These are phyloP conservation scores for Pestalotiopsis fici DNA, from an alignment of 2,329 filamentous ascomycete genomes.

Conservation along the genomic window DNA sequence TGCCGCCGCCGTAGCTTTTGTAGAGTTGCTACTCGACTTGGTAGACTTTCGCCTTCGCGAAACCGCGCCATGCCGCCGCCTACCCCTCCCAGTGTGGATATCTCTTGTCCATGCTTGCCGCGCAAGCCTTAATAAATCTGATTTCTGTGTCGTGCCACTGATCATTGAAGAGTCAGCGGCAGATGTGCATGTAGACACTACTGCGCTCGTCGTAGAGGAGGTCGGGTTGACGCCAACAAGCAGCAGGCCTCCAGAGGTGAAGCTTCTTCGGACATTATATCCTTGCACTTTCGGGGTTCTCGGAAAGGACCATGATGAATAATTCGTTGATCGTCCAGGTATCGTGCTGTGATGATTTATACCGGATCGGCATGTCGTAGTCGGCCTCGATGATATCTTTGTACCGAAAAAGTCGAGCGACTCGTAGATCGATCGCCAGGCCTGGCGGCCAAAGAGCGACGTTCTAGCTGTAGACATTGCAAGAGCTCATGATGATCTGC, in stretches of 20 bases:
- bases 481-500: slow-evolving; percentile 25
- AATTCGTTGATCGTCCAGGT: slow-evolving; percentile 21
- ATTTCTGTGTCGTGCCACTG: slow-evolving; percentile 25
- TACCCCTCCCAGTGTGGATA: slow-evolving; percentile 28
- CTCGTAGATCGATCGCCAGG: slow-evolving; percentile 29
- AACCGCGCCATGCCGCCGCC: slow-evolving; percentile 14
- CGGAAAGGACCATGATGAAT: slow-evolving; percentile 26
- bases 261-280: slow-evolving; percentile 47
- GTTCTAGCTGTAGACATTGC: slow-evolving; percentile 33
- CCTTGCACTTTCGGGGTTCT: slow-evolving; percentile 30
- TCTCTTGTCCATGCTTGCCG: slow-evolving; percentile 37
- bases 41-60: slow-evolving; percentile 30
- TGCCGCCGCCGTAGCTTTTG: slow-evolving; percentile 9
- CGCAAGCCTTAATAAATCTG: slow-evolving; percentile 35
- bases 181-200: slow-evolving; percentile 39
- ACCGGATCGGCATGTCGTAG: slow-evolving; percentile 16
- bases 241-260: slow-evolving; percentile 56
- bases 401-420: slow-evolving; percentile 25
- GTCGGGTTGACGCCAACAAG: slow-evolving; percentile 47
- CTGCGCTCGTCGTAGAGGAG: slow-evolving; percentile 36
- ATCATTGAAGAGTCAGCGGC: slow-evolving; percentile 36
- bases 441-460: slow-evolving; percentile 28
- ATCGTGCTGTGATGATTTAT: slow-evolving; percentile 19
- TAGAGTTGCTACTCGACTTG: slow-evolving; percentile 27
- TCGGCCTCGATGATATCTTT: slow-evolving; percentile 20